These are phyloP conservation scores for Parmelia sp. DNA, from an alignment of 495 filamentous ascomycete species.

Conservation along the genomic window DNA sequence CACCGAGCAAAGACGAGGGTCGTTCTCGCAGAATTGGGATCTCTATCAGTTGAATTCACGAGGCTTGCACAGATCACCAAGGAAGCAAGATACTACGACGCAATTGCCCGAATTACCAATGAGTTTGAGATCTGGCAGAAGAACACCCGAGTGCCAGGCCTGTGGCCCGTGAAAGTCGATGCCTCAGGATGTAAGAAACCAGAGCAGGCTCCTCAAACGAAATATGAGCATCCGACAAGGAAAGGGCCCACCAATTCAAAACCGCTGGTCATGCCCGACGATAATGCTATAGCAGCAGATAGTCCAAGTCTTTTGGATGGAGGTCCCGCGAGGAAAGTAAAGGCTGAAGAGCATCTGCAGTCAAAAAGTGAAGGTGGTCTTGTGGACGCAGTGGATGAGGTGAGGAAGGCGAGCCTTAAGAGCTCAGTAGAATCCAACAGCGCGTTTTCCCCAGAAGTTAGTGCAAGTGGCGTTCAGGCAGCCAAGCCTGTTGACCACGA, in stretches of 20 bases:
- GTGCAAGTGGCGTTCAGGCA: not conserved
- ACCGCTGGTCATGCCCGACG: not conserved
- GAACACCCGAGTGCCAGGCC: slow-evolving; percentile 65
- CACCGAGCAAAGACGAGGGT: slow-evolving; percentile 58
- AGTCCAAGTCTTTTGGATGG: slow-evolving; percentile 1
- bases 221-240: slow-evolving; percentile 14
- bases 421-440: not conserved
- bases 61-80: slow-evolving; percentile 86
- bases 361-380: slow-evolving; percentile 5
- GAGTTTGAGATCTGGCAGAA: slow-evolving; percentile 75
- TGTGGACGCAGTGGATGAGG: slow-evolving; percentile 4
- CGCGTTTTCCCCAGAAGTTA: not conserved
- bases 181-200: slow-evolving; percentile 58
- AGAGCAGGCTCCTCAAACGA: slow-evolving; percentile 16
- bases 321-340: not conserved
- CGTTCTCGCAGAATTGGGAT: slow-evolving; percentile 80
- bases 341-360: slow-evolving; percentile 1
- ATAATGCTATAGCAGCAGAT: not conserved
- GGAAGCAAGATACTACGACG: slow-evolving; percentile 87
- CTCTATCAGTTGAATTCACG: slow-evolving; percentile 91
- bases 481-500: not conserved
- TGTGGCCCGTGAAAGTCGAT: slow-evolving; percentile 80
- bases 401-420: not conserved
- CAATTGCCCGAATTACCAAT: slow-evolving; percentile 84
- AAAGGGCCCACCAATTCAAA: slow-evolving; percentile 3